Evolutionary conservation across 2,329 filamentous ascomycete genomes (phyloP), one percentile per base, ranked within the genome.

Genomic region (Trichoderma koningii): DNA sequence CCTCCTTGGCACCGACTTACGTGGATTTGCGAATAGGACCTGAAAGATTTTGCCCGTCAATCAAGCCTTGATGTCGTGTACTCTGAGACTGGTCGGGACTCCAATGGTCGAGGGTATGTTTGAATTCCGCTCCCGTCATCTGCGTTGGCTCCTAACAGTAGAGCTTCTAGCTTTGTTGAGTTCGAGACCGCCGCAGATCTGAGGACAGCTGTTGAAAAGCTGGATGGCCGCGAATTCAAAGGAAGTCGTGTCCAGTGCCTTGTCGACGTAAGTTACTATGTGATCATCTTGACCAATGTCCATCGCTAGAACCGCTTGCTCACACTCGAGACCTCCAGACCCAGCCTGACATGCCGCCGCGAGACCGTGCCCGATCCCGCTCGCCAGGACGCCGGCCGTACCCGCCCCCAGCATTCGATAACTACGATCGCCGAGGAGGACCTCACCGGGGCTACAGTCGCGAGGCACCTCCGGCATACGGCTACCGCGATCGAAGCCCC

Each of bases 1-100:
- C 68, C 73, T 76, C 81, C 84, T 82, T 81, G 84, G 86, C 77
- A 81, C 78, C 86, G 81, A 93, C 91, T 93, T 91, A 95, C 90
- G 85, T 85, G 86, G 85, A 86, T 80, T 85, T 88, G 85, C 85
- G 82, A 89, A 81, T 93, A 99, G 95, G 95, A 99, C 80, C 88
- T 99, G 63, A 99, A 99, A 91, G 95, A 99, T 79, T 99, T 99
- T 81, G 95, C 95, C 68, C 93, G 95, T 76, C 92, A 96, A 79
- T 96, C 94, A 78, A 93, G 93, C 79, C 87, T 97, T 79, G 95
- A 98, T 78, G 95, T 99, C 70, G 95, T 99, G 74, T 99, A 97
- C 78, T 97, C 93, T 70, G 95, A 99, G 81, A 96, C 96, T 67
- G 90, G 89, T 73, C 93, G 94, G 74, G 93, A 96, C 76, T 90